These are phyloP conservation scores for Syzygium grande DNA, from an alignment of 345 rosid species.

Conservation along the genomic window DNA sequence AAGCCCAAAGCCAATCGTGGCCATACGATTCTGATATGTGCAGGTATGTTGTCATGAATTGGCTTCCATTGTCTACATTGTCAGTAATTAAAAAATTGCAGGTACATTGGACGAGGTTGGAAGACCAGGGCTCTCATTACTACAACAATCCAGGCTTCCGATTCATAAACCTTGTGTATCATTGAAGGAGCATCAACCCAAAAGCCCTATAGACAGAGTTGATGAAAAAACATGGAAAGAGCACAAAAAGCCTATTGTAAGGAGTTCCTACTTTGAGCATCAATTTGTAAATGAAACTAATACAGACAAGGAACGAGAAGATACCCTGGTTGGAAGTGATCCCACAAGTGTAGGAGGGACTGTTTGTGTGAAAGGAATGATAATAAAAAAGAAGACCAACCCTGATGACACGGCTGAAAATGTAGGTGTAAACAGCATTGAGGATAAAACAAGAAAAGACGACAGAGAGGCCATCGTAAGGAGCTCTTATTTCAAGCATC, in stretches of 20 bases:
- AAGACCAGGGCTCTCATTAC: constrained; percentile 9
- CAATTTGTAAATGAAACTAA: constrained; percentile 30
- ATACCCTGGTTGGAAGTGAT: constrained; percentile 11
- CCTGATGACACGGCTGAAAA: not conserved
- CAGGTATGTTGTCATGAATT: not conserved
- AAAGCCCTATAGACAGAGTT: constrained; percentile 13
- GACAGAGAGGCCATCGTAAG: constrained; percentile 40
- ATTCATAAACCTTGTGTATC: constrained; percentile 17
- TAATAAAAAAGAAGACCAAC: not conserved
- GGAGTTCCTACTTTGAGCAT: constrained; percentile 63
- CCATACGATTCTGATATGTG: not conserved
- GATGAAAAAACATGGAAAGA: constrained; percentile 34
- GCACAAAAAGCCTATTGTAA: constrained; percentile 35
- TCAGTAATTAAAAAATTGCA: constrained; percentile 1
- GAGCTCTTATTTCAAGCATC: constrained; percentile 61
- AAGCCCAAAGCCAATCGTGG: not conserved
- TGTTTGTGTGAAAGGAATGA: constrained; percentile 8
- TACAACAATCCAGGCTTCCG: constrained; percentile 12
- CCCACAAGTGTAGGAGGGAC: not conserved
- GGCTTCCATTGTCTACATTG: not conserved
- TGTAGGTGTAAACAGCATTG: constrained; percentile 10
- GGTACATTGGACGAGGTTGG: constrained; percentile 7
- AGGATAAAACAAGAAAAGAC: constrained; percentile 32
- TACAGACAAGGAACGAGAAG: constrained; percentile 24
- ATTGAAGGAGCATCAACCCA: constrained; percentile 15